A percentile compares a stretch with the other conserved stretches of the same genome.
phyloP scores from a whole-genome alignment of 495 filamentous ascomycete genomes.

The Neurospora sp. region DNA sequence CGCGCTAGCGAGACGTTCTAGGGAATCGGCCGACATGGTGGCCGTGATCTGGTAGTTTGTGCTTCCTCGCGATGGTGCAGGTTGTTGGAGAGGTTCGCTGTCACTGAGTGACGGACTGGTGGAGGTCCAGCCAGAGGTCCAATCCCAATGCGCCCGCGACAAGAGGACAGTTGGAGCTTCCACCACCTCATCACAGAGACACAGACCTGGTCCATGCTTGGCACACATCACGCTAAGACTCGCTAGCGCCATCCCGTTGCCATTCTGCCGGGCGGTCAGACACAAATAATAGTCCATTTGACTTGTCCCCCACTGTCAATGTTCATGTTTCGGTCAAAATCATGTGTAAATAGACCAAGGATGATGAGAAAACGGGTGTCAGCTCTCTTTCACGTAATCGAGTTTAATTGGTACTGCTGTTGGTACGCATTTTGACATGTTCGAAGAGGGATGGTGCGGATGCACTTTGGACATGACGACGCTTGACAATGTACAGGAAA shows the following conservation, averaged over 20 bases:
- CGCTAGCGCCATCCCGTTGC: slow-evolving; percentile 2
- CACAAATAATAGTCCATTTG: neutral
- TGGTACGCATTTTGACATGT: neutral
- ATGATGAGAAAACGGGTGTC: neutral
- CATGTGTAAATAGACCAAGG: neutral
- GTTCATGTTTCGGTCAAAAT: neutral
- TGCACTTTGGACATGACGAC: neutral
- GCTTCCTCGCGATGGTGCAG: slow-evolving; percentile 20
- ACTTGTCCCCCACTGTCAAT: neutral
- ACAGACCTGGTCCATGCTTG: slow-evolving; percentile 11
- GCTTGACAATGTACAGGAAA: neutral
- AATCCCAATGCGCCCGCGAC: neutral
- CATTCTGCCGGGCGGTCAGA: slow-evolving; percentile 13
- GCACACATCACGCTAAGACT: slow-evolving; percentile 11
- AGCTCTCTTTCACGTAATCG: neutral
- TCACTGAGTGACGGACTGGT: neutral
- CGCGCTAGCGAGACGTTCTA: slow-evolving; percentile 30
- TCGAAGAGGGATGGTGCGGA: neutral
- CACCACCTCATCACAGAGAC: slow-evolving; percentile 4
- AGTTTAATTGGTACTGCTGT: too few species aligned
- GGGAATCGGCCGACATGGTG: slow-evolving; percentile 28
- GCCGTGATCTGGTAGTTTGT: slow-evolving; percentile 18
- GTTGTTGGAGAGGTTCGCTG: slow-evolving; percentile 10
- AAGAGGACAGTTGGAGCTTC: slow-evolving; percentile 37
- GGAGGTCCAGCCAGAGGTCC: neutral